Percentiles rank a stretch among this genome's conserved stretches.
These are phyloP conservation scores for Didymella lethalis DNA, from an alignment of 2,329 filamentous ascomycete genomes.

Conservation along the genomic window DNA sequence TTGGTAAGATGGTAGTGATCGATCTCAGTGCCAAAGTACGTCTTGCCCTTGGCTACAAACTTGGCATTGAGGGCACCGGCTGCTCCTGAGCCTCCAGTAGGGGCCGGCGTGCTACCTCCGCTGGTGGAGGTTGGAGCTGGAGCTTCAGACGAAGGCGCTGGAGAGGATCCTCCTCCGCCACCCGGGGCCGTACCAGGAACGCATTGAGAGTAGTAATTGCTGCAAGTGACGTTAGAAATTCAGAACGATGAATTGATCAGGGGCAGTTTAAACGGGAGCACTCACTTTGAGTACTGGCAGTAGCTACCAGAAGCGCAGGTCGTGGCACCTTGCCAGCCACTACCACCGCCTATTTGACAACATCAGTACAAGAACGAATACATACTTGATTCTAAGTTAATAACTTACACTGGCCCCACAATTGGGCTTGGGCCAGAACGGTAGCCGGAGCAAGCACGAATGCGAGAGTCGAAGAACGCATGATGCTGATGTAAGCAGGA, in stretches of 20 bases:
- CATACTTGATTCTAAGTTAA: background rate
- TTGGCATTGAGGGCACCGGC: background rate
- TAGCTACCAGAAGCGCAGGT: background rate
- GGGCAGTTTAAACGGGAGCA: background rate
- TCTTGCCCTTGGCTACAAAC: conserved; percentile 2
- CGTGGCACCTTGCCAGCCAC: background rate
- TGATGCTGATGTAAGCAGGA: background rate
- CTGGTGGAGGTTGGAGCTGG: background rate
- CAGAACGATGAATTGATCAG: background rate
- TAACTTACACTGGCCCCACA: background rate
- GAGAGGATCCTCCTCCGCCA: background rate
- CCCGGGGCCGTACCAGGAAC: background rate
- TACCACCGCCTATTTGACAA: background rate
- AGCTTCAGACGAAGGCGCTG: background rate
- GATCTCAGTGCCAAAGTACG: conserved; percentile 5
- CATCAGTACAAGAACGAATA: background rate
- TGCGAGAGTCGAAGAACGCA: background rate
- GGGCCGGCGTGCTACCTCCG: background rate
- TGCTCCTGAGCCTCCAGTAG: background rate
- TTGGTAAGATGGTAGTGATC: conserved; percentile 8
- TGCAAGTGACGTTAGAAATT: background rate
- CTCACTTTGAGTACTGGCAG: background rate
- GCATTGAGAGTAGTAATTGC: background rate
- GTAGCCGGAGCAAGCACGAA: background rate
- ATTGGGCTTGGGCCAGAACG: background rate